Evolutionary conservation across 306 rosid species (phyloP), one percentile per base, ranked within the genome.

Genomic region (Crataegus laevigata): DNA sequence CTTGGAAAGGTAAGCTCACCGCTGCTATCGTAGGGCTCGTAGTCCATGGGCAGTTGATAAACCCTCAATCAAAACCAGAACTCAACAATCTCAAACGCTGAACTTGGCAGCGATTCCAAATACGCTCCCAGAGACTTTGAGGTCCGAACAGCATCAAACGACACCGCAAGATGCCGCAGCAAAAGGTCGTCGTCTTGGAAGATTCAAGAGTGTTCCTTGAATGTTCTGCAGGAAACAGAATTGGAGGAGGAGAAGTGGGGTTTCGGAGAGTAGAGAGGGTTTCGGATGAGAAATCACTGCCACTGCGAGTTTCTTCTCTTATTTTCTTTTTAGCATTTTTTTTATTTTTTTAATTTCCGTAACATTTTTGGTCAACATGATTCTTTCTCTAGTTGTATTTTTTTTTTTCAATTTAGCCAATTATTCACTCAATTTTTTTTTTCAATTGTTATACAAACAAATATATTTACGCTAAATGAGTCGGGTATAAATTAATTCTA

Each of bases 11-110:
- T 61, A 62, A 84, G 75, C 88, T 85, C 61, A 94, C 98, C 98
- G 73, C 98, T 94, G 84, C 98, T 94, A 74, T 94, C 98, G 78
- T 84, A 91, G 72, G 96, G 97, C 88, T 89, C 96, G 91, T 89
- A 86, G 81, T 91, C 97, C 98, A 94, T 91, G 82, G 92, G 90
- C 91, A 90, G 91, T 68, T 85, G 82, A 84, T 62, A 75, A 18
- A 47, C 36, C 66, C 34, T 40, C 30, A 40, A 36, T 40, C 51
- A 66, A 40, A 40, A n/a, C 43, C 30, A 36, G 42, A 66, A 11
- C 19, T 21, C 30, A 40, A n/a, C 29, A 40, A 26, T 40, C 22
- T 38, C 30, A n/a, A 32, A 21, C 45, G 8, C 26, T 65, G n/a
- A 34, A 65, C 47, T 21, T 65, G 47, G 47, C 47, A 34, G 25